Conservation (phyloP, 257 asterid genomes). For the Prunella vulgaris region DNA sequence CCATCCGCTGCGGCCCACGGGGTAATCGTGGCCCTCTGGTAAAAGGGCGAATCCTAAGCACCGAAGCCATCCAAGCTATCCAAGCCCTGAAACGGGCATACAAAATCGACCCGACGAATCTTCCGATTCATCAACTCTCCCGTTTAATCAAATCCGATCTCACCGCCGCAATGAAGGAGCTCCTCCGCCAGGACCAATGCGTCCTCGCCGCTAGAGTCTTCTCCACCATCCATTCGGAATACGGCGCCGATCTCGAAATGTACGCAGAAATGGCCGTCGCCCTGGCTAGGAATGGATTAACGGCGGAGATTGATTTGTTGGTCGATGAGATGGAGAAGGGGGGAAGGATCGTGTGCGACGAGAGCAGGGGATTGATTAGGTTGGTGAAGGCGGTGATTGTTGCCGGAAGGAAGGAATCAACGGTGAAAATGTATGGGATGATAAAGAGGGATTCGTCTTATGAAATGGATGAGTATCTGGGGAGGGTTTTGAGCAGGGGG, state of each 20-base stretch:
- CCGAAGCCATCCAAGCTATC: constrained; percentile 87
- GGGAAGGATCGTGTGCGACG: constrained; percentile 41
- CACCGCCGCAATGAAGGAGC: constrained; percentile 72
- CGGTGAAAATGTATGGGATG: constrained; percentile 72
- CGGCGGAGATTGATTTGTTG: constrained; percentile 51
- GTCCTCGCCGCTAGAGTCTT: constrained; percentile 59
- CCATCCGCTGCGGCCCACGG: constrained; percentile 67
- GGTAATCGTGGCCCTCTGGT: constrained; percentile 75
- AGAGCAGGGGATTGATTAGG: constrained; percentile 53
- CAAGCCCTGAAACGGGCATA: constrained; percentile 81
- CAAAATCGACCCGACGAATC: constrained; percentile 43
- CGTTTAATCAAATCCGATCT: constrained; percentile 90
- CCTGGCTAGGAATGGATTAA: constrained; percentile 48
- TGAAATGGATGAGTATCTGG: constrained; percentile 65
- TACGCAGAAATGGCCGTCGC: constrained; percentile 58
- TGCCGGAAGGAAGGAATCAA: constrained; percentile 54
- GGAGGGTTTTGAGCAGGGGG: constrained; percentile 66
- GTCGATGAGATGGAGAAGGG: constrained; percentile 46
- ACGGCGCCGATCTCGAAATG: constrained; percentile 52
- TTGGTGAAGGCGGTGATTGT: constrained; percentile 68
- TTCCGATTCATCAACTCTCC: constrained; percentile 51
- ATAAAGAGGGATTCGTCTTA: constrained; percentile 44
- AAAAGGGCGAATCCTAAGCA: constrained; percentile 77
- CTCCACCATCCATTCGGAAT: constrained; percentile 57
- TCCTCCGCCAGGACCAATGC: constrained; percentile 78